A percentile compares a stretch with the other conserved stretches of the same genome.
phyloP scores from a whole-genome alignment of 148 eudicot genomes.

The Fagopyrum homotropicum region DNA sequence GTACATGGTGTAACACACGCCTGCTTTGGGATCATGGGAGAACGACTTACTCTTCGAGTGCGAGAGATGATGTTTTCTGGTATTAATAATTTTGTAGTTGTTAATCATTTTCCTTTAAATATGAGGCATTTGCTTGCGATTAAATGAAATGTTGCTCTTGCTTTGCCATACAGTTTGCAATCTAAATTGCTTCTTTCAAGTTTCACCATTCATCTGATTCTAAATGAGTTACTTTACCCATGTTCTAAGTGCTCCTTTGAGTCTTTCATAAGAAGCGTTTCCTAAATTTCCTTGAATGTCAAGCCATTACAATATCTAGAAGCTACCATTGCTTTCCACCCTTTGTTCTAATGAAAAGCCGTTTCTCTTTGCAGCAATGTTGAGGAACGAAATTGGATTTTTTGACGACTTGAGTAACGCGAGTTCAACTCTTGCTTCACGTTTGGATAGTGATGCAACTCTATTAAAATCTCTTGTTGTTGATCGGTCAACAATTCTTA shows the following conservation, averaged over 20 bases:
- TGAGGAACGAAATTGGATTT: slow-evolving; percentile 95
- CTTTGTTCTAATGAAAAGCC: neutral
- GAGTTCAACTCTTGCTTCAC: slow-evolving; percentile 89
- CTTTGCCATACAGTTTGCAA: too few species aligned
- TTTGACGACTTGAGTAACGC: slow-evolving; percentile 77
- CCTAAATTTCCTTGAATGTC: too few species aligned
- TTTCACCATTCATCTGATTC: too few species aligned
- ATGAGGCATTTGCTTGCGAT: too few species aligned
- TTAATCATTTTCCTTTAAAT: too few species aligned
- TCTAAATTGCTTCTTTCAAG: too few species aligned
- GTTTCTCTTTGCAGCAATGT: slow-evolving; percentile 62
- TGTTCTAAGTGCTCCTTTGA: too few species aligned
- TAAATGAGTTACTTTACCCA: too few species aligned
- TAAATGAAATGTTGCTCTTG: too few species aligned
- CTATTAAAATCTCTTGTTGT: slow-evolving; percentile 64
- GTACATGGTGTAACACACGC: slow-evolving; percentile 64
- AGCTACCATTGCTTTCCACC: neutral
- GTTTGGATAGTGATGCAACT: slow-evolving; percentile 86
- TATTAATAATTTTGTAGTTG: slow-evolving; percentile 18
- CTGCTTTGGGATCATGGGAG: slow-evolving; percentile 90
- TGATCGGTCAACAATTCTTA: slow-evolving; percentile 63
- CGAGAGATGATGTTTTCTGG: slow-evolving; percentile 91
- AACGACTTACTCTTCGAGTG: slow-evolving; percentile 88
- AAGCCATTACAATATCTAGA: too few species aligned
- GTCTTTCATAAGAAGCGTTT: too few species aligned